phyloP scores from a whole-genome alignment of 2,329 filamentous ascomycete genomes.

The Aciculosporium take region DNA sequence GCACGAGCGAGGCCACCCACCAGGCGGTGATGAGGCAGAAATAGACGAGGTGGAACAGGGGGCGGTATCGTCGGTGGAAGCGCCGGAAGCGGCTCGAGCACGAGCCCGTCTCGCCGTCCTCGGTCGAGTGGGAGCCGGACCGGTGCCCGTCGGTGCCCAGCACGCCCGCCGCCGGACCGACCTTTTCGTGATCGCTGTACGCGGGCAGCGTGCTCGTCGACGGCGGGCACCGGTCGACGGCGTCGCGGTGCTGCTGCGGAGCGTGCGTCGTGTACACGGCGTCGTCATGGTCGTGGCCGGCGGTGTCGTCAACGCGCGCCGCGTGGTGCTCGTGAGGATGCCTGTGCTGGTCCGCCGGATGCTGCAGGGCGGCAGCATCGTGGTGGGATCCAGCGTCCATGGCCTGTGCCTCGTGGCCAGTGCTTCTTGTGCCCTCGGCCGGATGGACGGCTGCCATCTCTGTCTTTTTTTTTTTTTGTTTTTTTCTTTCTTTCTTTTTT shows the following conservation, averaged over 20 bases:
- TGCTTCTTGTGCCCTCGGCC: too few relatives aligned
- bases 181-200: constrained; percentile 27
- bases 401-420: too few relatives aligned
- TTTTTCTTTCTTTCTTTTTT: too few relatives aligned
- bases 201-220: constrained; percentile 17
- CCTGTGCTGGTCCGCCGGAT: too few relatives aligned
- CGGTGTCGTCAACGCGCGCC: too few relatives aligned
- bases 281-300: too few relatives aligned
- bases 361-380: too few relatives aligned
- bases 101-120: constrained; percentile 6
- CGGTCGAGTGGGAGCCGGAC: constrained; percentile 12
- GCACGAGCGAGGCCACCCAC: constrained; percentile 63
- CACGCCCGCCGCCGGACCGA: constrained; percentile 17
- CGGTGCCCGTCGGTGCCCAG: constrained; percentile 17
- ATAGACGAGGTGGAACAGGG: constrained; percentile 32
- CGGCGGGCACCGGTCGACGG: constrained; percentile 12
- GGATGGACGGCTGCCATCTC: too few relatives aligned
- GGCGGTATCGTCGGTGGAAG: constrained; percentile 31
- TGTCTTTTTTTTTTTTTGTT: too few relatives aligned
- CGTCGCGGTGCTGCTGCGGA: constrained; percentile 11
- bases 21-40: constrained; percentile 39
- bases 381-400: too few relatives aligned
- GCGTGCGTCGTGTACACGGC: too few relatives aligned
- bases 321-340: too few relatives aligned
- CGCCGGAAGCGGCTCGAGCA: constrained; percentile 13